Base-by-base conservation (phyloP, 768 basidiomycete genomes). In the Paxillus rubicundulus region DNA sequence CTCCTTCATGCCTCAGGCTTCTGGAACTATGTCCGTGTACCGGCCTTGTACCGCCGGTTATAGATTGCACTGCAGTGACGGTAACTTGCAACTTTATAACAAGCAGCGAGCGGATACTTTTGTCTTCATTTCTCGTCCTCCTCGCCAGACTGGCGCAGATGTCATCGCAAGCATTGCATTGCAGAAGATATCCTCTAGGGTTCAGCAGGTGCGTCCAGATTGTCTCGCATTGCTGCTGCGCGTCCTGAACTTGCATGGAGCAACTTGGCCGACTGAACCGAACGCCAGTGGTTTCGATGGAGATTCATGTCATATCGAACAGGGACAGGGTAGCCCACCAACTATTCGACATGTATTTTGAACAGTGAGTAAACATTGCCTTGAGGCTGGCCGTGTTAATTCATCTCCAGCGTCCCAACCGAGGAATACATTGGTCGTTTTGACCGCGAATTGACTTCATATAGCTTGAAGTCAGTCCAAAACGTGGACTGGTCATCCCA, bases 251-350 rank as follows among this genome's bases (percentile, higher is more conserved):
- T 5, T 3, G 7, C 40, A 24, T 10, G 17, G 39, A 87, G 85
- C 84, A 85, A 81, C 61, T 84, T 10, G 85, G 85, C 5, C 69
- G 81, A 37, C 62, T 87, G 21, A 74, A 79, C 44, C 76, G 79
- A 34, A 69, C 77, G 0, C 77, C 82, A 0, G 74, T 84, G 0
- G 67, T 69, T 10, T 73, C 72, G 6, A 75, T 86, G 34, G 85
- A 87, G 55, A 74, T 86, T 8, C 85, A 86, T 61, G 85, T 87
- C 4, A 78, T 86, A 9, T 86, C 85, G 0, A 85, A 86, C 60
- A 71, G 84, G 12, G 85, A 86, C 63, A 77, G 82, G 9, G 70
- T 84, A 3, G 81, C 84, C 0, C 83, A 85, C 59, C 82, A 85
- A 65, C 62, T 82, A 0, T 86, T 87, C 56, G 85, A 87, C 61